Conservation (phyloP, 306 rosid genomes). For the Medicago ruthenica region DNA sequence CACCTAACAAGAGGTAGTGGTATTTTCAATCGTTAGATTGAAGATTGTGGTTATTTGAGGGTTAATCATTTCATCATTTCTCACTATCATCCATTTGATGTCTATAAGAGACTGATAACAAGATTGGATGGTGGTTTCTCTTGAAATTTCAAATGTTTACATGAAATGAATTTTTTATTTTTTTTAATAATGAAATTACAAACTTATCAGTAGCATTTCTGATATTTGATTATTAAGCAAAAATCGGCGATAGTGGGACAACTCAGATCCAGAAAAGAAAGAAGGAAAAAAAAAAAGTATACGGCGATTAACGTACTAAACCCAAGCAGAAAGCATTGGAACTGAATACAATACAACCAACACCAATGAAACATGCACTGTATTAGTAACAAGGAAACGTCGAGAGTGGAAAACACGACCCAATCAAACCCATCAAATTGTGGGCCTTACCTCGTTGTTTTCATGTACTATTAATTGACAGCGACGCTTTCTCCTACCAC, state of each 20-base stretch:
- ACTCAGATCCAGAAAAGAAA: slow-evolving; percentile 43
- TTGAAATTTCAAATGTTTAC: too few species aligned
- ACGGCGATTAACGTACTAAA: slow-evolving; percentile 29
- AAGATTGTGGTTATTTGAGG: background rate
- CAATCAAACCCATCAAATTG: slow-evolving; percentile 46
- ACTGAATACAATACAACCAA: slow-evolving; percentile 10
- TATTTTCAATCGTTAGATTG: background rate
- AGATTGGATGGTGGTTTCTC: too few species aligned
- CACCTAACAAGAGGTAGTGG: too few species aligned
- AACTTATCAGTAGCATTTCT: too few species aligned
- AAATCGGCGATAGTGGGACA: slow-evolving; percentile 13
- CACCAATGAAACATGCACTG: slow-evolving; percentile 43
- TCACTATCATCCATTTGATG: too few species aligned
- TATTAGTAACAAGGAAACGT: slow-evolving; percentile 32
- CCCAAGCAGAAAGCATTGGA: slow-evolving; percentile 25
- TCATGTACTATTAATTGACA: slow-evolving; percentile 52
- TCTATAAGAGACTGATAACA: too few species aligned
- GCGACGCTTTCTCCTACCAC: slow-evolving; percentile 55
- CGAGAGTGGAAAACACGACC: slow-evolving; percentile 59
- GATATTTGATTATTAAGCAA: too few species aligned
- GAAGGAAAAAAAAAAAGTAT: slow-evolving; percentile 32
- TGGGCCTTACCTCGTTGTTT: slow-evolving; percentile 46
- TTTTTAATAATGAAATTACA: too few species aligned
- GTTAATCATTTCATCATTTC: too few species aligned
- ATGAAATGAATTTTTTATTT: too few species aligned